Conservation (phyloP, 2,329 filamentous ascomycete species). For the Cladosporium sp. region DNA sequence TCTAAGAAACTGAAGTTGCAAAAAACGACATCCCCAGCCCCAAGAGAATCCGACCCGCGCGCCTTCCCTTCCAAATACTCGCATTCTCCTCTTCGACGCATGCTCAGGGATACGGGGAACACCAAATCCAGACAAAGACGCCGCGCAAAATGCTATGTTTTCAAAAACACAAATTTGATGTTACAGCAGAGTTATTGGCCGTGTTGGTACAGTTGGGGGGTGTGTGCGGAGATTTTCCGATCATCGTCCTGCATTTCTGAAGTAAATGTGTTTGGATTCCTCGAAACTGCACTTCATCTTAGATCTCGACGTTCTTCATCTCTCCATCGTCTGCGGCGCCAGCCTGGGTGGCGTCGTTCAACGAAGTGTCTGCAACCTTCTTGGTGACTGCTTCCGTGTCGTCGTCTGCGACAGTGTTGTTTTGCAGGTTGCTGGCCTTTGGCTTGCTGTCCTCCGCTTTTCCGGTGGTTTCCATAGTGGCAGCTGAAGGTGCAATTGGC, state of each 20-base stretch:
- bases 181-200: conserved; percentile 6
- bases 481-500: conserved; percentile 23
- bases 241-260: neutral
- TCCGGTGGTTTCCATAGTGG: conserved; percentile 22
- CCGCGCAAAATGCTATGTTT: conserved; percentile 13
- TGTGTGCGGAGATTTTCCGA: neutral
- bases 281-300: conserved; percentile 23
- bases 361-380: conserved; percentile 21
- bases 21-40: neutral
- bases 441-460: conserved; percentile 24
- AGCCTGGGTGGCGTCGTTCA: conserved; percentile 17
- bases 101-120: neutral
- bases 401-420: conserved; percentile 32
- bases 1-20: neutral
- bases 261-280: neutral
- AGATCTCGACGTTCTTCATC: conserved; percentile 53
- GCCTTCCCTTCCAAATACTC: neutral
- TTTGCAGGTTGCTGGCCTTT: conserved; percentile 36
- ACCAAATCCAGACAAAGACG: neutral
- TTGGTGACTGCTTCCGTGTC: conserved; percentile 32
- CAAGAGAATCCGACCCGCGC: neutral
- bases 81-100: neutral
- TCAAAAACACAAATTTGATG: neutral
- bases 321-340: conserved; percentile 35
- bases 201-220: conserved; percentile 5